Evolutionary conservation across 177 flowering plant genomes (phyloP), one percentile per base, ranked within the genome.

Genomic region (Vitis hybrid): DNA sequence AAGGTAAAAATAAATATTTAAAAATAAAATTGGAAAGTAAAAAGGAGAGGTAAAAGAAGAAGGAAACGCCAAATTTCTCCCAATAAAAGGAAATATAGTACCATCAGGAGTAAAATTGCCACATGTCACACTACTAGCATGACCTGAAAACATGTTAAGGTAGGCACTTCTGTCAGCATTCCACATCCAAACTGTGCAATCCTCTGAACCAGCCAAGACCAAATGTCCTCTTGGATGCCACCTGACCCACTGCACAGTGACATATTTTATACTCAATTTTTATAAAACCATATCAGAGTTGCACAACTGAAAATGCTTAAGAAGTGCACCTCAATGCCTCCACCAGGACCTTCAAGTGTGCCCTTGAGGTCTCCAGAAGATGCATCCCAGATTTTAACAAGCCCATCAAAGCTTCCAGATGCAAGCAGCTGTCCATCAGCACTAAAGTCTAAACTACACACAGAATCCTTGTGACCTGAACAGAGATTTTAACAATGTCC

Each of bases 71-170:
- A 63, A 18, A 39, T 39, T 6, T 39, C 45, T 39, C 7, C 45
- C 45, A 31, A 57, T 57, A n/a, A 61, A 52, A 31, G 19, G 18
- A 55, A 31, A 22, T 5, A 16, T 20, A 16, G 53, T 90, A 92
- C 99, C 99, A 85, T 95, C 98, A 73, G 97, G 98, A 8, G 98
- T 93, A 79, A 95, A 95, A 77, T 90, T 91, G 60, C 99, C 99
- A 84, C 99, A 93, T 7, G 97, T 86, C 31, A 93, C 98, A 68
- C 76, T 79, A 73, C 82, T 57, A 62, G 75, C 85, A 84, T 95
- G 99, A 53, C 99, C 98, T 11, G 85, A 67, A 77, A 91, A 93
- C 79, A 80, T 82, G 67, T 80, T 79, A 8, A 90, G 89, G 78
- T 69, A 86, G n/a, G 80, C 77, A 62, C 71, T 81, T 75, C 70